Evolutionary conservation across 106 monocot genomes (phyloP), one percentile per base, ranked within the genome.

Genomic region (Hemerocallis citrina): DNA sequence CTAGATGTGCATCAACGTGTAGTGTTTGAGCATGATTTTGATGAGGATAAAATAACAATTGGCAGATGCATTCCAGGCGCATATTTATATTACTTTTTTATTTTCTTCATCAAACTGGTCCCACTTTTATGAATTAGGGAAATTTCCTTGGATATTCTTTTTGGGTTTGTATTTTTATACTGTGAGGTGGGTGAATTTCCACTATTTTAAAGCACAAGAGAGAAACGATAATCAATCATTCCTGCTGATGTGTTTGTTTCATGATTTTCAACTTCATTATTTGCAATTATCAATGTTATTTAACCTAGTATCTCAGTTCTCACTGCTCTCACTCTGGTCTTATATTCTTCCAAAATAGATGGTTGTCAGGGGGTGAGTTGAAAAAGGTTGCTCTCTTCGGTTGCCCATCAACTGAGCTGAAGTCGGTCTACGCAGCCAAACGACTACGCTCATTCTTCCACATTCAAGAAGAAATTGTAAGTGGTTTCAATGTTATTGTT

Each of bases 351-450:
- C 17, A 57, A 55, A 3, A 24, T 74, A 87, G 87, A 59, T 92
- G 87, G 84, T 55, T 92, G 52, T 87, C 87, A 19, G 86, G 92
- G 21, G 76, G 80, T 40, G 74, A 77, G 25, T 66, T 87, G 36
- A 92, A 84, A 63, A 72, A 84, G 35, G 49, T 92, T 54, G 92
- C 87, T 6, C 69, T 81, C 42, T 62, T 78, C 37, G 87, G 87
- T 23, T 92, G 92, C 47, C 87, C 92, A 24, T 78, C 75, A 57
- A 54, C 55, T 0, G 92, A 92, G 36, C 69, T 73, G 61, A 77
- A 70, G 58, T 84, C 84, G 35, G 73, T 81, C 13, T 87, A 78
- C 46, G 87, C 92, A 36, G 83, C 92, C 15, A 92, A 92, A 76
- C 67, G 92, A 40, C 45, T 92, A 10, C 83, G 87, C 8, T 57